Base-by-base conservation (phyloP, 176 grass and related monocot genomes). In the Panicum miliaceum region DNA sequence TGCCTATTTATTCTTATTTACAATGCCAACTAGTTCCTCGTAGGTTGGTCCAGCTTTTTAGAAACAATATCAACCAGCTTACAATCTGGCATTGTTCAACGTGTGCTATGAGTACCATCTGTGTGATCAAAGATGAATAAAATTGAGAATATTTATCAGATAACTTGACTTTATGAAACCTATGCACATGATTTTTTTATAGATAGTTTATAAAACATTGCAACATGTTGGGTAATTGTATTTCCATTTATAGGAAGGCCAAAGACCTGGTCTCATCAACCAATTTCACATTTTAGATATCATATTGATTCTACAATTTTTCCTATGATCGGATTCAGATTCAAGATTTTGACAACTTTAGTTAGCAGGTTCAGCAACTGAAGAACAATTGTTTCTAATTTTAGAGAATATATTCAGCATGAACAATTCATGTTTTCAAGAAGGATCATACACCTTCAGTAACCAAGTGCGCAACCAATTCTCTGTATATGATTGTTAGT, bases 381-480 rank as follows among this genome's bases (percentile, higher is more conserved):
- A 48, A 53, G 35, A 52, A 20, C 10, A 40, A 11, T 6, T 19
- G 5, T 66, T 53, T 41, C 0, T 58, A 68, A 42, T 43, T 47
- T 64, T 73, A 45, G 36, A 18, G 73, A 20, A 64, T 19, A 86
- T 26, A 25, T 34, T 66, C 6, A 74, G 25, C 35, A 65, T 58
- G 19, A 9, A 52, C 36, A 42, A 34, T 54, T 42, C 40, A 40
- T 18, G n/a, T 22, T 73, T 59, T 16, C 4, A 34, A 34, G 12
- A 12, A 68, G 25, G 12, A 12, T 16, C 7, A 73, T 64, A 8
- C 53, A 7, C 48, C 41, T 66, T 7, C 5, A 53, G 47, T 8
- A 64, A 73, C 43, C 12, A 6, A 81, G 2, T 73, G 15, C 40
- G 29, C 66, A 86, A 72, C 29, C 29, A 43, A 32, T 80, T n/a